These are phyloP conservation scores for Cynanchum wilfordii DNA, from an alignment of 257 asterid genomes.

Conservation along the genomic window DNA sequence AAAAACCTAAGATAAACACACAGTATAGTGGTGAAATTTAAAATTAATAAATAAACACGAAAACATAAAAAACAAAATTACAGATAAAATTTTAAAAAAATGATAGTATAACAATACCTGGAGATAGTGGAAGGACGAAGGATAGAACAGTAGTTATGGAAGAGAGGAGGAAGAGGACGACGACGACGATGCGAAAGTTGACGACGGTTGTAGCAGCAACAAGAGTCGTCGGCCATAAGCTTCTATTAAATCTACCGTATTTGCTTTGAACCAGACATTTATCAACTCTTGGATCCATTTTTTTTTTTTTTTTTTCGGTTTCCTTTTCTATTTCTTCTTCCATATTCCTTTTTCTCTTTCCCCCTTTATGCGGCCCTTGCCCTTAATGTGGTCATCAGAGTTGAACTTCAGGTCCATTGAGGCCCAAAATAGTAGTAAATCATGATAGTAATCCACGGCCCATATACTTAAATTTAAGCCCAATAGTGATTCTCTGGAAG, in stretches of 20 bases:
- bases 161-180: slow-evolving; percentile 19
- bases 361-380: too few species aligned
- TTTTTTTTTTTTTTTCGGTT: too few species aligned
- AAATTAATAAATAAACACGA: background rate
- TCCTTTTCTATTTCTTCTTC: too few species aligned
- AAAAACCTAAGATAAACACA: too few species aligned
- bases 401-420: too few species aligned
- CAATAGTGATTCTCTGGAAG: too few species aligned
- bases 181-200: slow-evolving; percentile 20
- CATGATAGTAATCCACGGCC: too few species aligned
- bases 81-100: background rate
- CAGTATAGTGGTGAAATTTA: background rate
- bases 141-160: slow-evolving; percentile 7
- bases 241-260: slow-evolving; percentile 25
- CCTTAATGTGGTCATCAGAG: too few species aligned
- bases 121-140: slow-evolving; percentile 12
- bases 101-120: slow-evolving; percentile 26
- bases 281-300: background rate
- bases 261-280: background rate
- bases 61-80: background rate
- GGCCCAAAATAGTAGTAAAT: too few species aligned
- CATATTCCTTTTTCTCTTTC: too few species aligned
- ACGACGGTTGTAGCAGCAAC: slow-evolving; percentile 20
- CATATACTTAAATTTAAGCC: too few species aligned
- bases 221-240: slow-evolving; percentile 59